Evolutionary conservation across 257 asterid genomes (phyloP), one percentile per base, ranked within the genome.

Genomic region (Solanum paucissectum): DNA sequence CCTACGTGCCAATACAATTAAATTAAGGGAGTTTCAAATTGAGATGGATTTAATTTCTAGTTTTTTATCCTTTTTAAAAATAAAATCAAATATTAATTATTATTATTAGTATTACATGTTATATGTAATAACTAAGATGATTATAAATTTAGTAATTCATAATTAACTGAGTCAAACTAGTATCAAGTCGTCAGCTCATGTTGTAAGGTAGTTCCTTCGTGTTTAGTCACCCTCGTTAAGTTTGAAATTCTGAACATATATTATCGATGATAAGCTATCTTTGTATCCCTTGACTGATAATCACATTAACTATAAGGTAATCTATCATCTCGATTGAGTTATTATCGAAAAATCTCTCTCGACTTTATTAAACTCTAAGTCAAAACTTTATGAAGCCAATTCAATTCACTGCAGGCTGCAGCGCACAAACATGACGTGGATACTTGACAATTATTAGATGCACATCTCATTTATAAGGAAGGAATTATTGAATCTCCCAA

Each of bases 391-490:
- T 49, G 44, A 20, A 75, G 33, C 21, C 55, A 75, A 11, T 38
- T 75, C 83, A 75, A 37, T 23, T 75, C 34, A 76, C 12, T 23
- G 55, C 62, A 52, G 23, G 23, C 23, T 16, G 9, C 62, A 52
- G 9, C 6, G 18, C 55, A 21, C 82, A 74, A 74, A 36, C 33
- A 21, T 77, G 84, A 42, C 37, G 3, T 68, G 18, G 34, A n/a
- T 76, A 12, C 4, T 76, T 42, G 38, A 25, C 90, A 89, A 46
- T 68, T 87, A 88, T 83, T 87, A 42, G 86, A 20, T 21, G 68
- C 92, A 73, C 33, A 77, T 38, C 25, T n/a, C 34, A 38, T 27
- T 38, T 58, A 21, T 62, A 23, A 62, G 12, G 69, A 1, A 60
- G 69, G 29, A 23, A 60, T 3, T 23, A 23, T 60, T 60, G 69